These are phyloP conservation scores for Cutaneotrichosporon sp. DNA, from an alignment of 1,284 basidiomycete species.

Conservation along the genomic window DNA sequence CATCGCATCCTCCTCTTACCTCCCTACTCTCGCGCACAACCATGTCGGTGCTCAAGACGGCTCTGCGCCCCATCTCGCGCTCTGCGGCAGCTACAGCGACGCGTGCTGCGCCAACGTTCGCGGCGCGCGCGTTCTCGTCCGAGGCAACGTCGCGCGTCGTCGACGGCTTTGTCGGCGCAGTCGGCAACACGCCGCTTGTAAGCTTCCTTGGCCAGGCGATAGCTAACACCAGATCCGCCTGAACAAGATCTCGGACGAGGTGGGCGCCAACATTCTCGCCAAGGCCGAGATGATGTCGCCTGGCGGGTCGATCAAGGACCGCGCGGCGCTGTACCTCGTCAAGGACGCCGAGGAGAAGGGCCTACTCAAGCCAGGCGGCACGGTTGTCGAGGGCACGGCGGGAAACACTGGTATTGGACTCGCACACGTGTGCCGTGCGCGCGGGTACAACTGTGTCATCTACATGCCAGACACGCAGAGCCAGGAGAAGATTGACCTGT, in stretches of 20 bases:
- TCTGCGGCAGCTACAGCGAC: too few relatives aligned
- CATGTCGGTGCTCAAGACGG: constrained; percentile 15
- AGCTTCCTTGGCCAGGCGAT: background rate
- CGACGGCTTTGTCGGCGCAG: constrained; percentile 77
- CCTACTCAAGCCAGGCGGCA: constrained; percentile 77
- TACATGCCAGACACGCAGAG: constrained; percentile 98
- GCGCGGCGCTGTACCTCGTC: constrained; percentile 87
- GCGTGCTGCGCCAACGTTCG: background rate
- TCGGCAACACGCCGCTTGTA: constrained; percentile 92
- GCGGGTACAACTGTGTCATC: constrained; percentile 97
- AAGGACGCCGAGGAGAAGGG: constrained; percentile 79
- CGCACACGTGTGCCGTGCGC: constrained; percentile 83
- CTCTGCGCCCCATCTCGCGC: constrained; percentile 19
- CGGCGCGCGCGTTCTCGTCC: constrained; percentile 31
- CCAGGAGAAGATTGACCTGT: constrained; percentile 96
- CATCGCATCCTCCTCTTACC: background rate
- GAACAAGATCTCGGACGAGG: constrained; percentile 76
- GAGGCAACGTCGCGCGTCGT: constrained; percentile 51
- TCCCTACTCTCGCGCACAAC: background rate
- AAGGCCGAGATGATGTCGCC: constrained; percentile 99
- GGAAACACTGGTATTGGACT: constrained; percentile 99
- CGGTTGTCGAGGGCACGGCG: constrained; percentile 94
- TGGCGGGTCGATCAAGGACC: constrained; percentile 98
- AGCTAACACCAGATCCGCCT: constrained; percentile 65
- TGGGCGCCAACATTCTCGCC: constrained; percentile 82